Evolutionary conservation across 1,284 basidiomycete genomes (phyloP).

Genomic region (Cryptococcus neoformans): DNA sequence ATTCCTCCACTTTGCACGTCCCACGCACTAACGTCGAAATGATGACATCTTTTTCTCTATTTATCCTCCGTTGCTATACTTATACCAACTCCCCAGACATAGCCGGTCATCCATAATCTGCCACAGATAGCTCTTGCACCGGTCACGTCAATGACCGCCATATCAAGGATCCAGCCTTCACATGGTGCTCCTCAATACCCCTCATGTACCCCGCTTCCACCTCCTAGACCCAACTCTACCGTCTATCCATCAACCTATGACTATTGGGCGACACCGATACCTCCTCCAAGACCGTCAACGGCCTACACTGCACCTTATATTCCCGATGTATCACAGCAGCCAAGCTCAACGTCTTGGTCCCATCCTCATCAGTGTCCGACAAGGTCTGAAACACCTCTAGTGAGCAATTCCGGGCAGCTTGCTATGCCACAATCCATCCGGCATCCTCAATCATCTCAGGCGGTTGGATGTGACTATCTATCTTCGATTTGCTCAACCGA

Average conservation of each 20-base stretch:
- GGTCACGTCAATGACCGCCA: too few relatives aligned
- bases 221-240: not conserved
- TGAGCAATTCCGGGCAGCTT: not conserved
- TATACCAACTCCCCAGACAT: not conserved
- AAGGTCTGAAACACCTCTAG: not conserved
- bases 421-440: not conserved
- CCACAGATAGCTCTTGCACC: not conserved
- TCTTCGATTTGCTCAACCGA: not conserved
- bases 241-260: not conserved
- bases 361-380: not conserved
- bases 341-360: not conserved
- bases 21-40: too few relatives aligned
- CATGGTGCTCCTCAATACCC: not conserved
- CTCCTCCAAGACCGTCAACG: conserved; percentile 6
- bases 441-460: not conserved
- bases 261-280: not conserved
- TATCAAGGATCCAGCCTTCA: not conserved
- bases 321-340: not conserved
- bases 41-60: not conserved
- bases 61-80: not conserved
- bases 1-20: too few relatives aligned
- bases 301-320: conserved; percentile 9
- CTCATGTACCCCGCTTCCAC: not conserved
- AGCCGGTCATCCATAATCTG: not conserved
- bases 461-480: not conserved